Percentiles rank a stretch among this genome's conserved stretches.
phyloP scores from a whole-genome alignment of 2,329 filamentous ascomycete genomes.

The Diaporthe longicolla region DNA sequence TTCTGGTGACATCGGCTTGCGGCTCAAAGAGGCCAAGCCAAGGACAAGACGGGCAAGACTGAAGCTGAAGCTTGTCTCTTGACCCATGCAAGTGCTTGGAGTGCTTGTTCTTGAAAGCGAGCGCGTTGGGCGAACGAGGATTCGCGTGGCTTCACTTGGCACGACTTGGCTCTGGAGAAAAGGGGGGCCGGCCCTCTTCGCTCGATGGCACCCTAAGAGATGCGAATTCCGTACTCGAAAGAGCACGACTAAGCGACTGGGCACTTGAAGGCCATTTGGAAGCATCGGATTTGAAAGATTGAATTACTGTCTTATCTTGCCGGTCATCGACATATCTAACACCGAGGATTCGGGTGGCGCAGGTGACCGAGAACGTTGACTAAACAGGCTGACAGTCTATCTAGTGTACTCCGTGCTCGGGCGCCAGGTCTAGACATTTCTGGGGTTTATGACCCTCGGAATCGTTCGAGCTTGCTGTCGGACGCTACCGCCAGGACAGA shows the following conservation, averaged over 20 bases:
- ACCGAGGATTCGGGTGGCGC: background rate
- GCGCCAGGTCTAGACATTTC: background rate
- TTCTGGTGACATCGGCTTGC: background rate
- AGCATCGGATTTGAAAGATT: background rate
- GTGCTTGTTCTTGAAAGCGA: slow-evolving; percentile 1
- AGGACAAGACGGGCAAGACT: slow-evolving; percentile 10
- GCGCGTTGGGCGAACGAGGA: slow-evolving; percentile 8
- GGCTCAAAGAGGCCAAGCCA: slow-evolving; percentile 8
- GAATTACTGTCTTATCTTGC: slow-evolving; percentile 1
- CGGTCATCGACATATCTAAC: background rate
- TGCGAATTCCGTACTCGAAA: background rate
- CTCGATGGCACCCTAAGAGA: background rate
- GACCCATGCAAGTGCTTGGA: slow-evolving; percentile 3
- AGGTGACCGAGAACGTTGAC: slow-evolving; percentile 2
- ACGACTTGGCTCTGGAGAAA: background rate
- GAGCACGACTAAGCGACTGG: background rate
- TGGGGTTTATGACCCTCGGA: background rate
- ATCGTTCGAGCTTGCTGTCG: background rate
- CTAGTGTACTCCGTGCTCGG: background rate
- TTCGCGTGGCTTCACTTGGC: slow-evolving; percentile 15
- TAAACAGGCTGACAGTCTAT: slow-evolving; percentile 8
- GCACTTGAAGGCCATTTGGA: background rate
- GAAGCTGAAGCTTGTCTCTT: slow-evolving; percentile 16
- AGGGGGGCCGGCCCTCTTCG: background rate
- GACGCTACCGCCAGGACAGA: background rate